Base-by-base conservation (phyloP, 2,329 filamentous ascomycete species). In the Karstenula rhodostoma region DNA sequence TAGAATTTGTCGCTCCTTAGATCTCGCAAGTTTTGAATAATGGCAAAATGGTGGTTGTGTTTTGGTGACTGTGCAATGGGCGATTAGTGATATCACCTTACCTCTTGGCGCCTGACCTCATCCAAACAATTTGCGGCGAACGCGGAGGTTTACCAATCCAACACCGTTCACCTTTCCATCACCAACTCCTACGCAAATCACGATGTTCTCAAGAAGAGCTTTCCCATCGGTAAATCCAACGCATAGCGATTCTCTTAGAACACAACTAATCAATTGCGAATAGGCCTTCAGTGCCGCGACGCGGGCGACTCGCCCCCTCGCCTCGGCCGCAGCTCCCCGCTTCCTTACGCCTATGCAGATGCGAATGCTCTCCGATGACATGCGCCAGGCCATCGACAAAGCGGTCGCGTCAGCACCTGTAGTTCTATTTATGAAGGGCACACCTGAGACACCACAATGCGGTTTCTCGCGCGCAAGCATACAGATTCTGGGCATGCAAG, bases 381-480 rank as follows among this genome's bases (percentile, higher is more conserved):
- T 92, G 12, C 88, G 86, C 63, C 81, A 87, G 42, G 93, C 94
- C 27, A 99, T 99, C 72, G 92, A 97, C 79, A 92, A 93, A 78
- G 94, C 94, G 33, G 90, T 99, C 17, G 84, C 82, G 25, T 94
- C 93, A 0, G 91, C 94, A 0, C 94, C 94, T 2, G 94, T 99
- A 0, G 95, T 99, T 0, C 85, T 99, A 59, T 99, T 99, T 85
- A 99, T 99, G 95, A 99, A 99, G 84, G 95, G 95, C 61, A 98
- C 95, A 1, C 95, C 95, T 60, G 94, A 97, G 82, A 92, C 88
- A 62, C 95, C 95, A 22, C 94, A 97, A 80, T 99, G 95, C 81
- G 95, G 95, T 48, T 99, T 97, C 85, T 98, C 94, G 60, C 88
- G 94, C 71, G 94, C 94, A 57, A 93, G 87, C 77, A 96, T 99